Conservation (phyloP, 2,329 filamentous ascomycete genomes). For the Fusarium praegraminearum region DNA sequence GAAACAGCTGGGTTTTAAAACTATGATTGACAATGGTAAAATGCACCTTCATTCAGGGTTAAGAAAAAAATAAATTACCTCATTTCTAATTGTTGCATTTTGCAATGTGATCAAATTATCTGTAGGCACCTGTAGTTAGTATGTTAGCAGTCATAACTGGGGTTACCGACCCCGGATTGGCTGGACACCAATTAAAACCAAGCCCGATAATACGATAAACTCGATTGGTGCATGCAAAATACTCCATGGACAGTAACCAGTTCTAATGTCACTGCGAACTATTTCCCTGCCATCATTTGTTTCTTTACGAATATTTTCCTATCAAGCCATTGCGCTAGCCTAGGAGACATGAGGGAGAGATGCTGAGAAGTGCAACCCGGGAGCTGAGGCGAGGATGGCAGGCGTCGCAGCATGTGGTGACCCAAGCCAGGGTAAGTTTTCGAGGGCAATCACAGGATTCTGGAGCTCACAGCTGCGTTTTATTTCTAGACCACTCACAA, state of each 20-base stretch:
- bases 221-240: constrained; percentile 47
- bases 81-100: neutral
- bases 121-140: neutral
- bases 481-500: constrained; percentile 21
- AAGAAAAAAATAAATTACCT: neutral
- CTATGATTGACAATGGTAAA: neutral
- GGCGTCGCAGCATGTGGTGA: constrained; percentile 41
- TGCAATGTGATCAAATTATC: neutral
- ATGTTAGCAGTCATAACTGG: neutral
- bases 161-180: constrained; percentile 14
- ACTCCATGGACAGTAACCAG: constrained; percentile 4
- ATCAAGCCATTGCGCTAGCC: neutral
- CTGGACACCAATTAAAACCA: constrained; percentile 4
- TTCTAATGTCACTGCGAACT: neutral
- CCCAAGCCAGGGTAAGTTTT: constrained; percentile 41
- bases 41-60: neutral
- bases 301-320: neutral
- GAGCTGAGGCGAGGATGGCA: constrained; percentile 50
- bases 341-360: constrained; percentile 52
- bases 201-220: constrained; percentile 29
- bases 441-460: neutral
- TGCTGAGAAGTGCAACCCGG: constrained; percentile 53
- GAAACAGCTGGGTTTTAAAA: neutral
- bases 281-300: neutral
- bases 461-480: constrained; percentile 23